These are phyloP conservation scores for Aspergillus aculeatus DNA, from an alignment of 2,329 filamentous ascomycete genomes.

Conservation along the genomic window DNA sequence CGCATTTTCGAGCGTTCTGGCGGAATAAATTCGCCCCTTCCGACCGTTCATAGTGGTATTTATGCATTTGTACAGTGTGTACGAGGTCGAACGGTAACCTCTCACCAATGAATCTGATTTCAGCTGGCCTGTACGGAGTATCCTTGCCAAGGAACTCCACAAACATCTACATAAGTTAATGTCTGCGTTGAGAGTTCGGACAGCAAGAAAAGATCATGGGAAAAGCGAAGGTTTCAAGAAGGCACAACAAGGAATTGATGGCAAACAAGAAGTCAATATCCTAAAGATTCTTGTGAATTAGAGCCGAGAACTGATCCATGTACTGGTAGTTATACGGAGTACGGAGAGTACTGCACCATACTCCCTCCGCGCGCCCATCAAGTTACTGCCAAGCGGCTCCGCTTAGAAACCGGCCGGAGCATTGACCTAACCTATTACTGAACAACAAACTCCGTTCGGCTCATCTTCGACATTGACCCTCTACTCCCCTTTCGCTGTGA, in stretches of 20 bases:
- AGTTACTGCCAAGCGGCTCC: constrained; percentile 18
- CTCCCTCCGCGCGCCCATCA: background rate
- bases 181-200: too few relatives aligned
- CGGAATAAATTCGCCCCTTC: constrained; percentile 47
- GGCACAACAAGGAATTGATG: too few relatives aligned
- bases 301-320: too few relatives aligned
- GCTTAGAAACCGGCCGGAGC: constrained; percentile 10
- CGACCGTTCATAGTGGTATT: constrained; percentile 36
- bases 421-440: background rate
- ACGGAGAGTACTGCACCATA: too few relatives aligned
- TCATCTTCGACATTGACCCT: background rate
- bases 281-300: too few relatives aligned
- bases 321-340: too few relatives aligned
- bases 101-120: background rate
- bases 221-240: too few relatives aligned
- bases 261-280: too few relatives aligned
- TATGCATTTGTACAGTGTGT: background rate
- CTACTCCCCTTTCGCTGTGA: background rate
- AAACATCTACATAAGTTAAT: too few relatives aligned
- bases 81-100: background rate
- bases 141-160: too few relatives aligned
- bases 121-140: background rate
- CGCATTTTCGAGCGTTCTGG: constrained; percentile 56
- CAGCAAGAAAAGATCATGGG: too few relatives aligned
- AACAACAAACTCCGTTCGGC: constrained; percentile 4